Evolutionary conservation across 306 rosid genomes (phyloP).

Genomic region (Parietaria judaica): DNA sequence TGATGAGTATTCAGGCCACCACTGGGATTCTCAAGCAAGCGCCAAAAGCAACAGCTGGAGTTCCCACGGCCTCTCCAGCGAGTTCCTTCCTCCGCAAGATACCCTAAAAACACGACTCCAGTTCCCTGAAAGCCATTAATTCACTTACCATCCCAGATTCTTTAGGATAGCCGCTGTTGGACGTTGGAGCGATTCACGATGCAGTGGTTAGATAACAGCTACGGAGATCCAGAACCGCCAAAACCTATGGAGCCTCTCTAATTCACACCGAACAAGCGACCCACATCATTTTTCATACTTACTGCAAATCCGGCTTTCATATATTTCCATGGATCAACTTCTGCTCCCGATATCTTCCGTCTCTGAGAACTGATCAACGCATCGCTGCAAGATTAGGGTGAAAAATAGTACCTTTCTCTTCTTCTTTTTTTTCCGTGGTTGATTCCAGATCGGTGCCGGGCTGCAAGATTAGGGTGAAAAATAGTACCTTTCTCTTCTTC

Average conservation of each 20-base stretch:
- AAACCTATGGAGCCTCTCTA: conserved; percentile 19
- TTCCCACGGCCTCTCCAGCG: conserved; percentile 62
- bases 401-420: conserved; percentile 14
- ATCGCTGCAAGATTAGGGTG: conserved; percentile 16
- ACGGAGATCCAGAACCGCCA: conserved; percentile 24
- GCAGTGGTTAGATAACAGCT: conserved; percentile 21
- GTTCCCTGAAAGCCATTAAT: conserved; percentile 50
- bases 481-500: conserved; percentile 18
- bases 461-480: conserved; percentile 15
- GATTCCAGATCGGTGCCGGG: conserved; percentile 6
- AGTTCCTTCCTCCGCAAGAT: conserved; percentile 65
- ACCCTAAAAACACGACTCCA: conserved; percentile 74
- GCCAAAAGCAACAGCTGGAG: conserved; percentile 73
- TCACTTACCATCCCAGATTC: conserved; percentile 22
- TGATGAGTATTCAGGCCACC: conserved; percentile 33
- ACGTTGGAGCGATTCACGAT: conserved; percentile 37
- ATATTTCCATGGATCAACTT: background rate
- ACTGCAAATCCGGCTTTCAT: conserved; percentile 12
- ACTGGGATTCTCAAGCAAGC: conserved; percentile 67
- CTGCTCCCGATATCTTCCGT: conserved; percentile 17
- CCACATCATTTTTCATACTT: conserved; percentile 16
- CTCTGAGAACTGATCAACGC: conserved; percentile 22
- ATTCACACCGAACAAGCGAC: conserved; percentile 17
- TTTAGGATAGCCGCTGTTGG: conserved; percentile 30
- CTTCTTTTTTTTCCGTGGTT: conserved; percentile 18